phyloP scores from a whole-genome alignment of 2,329 filamentous ascomycete genomes.

The Curvularia verruculosa region DNA sequence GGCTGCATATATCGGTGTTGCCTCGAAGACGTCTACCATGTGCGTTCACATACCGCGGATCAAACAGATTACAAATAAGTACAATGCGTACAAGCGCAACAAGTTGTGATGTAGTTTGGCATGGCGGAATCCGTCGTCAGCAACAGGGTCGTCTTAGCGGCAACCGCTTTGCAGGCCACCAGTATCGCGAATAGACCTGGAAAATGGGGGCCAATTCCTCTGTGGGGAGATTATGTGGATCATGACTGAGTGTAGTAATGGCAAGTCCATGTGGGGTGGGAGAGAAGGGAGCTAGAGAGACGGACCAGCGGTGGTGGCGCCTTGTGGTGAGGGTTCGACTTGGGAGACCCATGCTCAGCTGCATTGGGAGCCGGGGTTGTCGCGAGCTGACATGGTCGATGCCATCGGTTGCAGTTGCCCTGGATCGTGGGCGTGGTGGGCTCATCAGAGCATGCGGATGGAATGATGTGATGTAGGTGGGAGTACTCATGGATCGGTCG shows the following conservation, averaged over 20 bases:
- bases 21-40: too few species aligned
- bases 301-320: slow-evolving; percentile 21
- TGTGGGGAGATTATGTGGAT: slow-evolving; percentile 10
- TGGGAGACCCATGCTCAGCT: slow-evolving; percentile 7
- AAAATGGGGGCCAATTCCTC: slow-evolving; percentile 14
- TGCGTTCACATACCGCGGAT: too few species aligned
- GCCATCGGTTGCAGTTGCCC: slow-evolving; percentile 3
- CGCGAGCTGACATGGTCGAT: slow-evolving; percentile 6
- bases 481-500: not conserved
- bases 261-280: slow-evolving; percentile 10
- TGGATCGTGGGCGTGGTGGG: not conserved
- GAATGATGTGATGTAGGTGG: not conserved
- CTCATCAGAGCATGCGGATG: not conserved
- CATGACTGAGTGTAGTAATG: slow-evolving; percentile 9
- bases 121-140: slow-evolving; percentile 1
- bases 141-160: not conserved
- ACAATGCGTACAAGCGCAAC: not conserved
- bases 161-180: slow-evolving; percentile 9
- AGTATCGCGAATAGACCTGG: slow-evolving; percentile 17
- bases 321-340: slow-evolving; percentile 16
- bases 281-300: not conserved
- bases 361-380: slow-evolving; percentile 9
- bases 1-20: not conserved
- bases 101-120: not conserved
- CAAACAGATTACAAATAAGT: too few species aligned